Base-by-base conservation (phyloP, 345 rosid species). In the Salix koriyanagi region DNA sequence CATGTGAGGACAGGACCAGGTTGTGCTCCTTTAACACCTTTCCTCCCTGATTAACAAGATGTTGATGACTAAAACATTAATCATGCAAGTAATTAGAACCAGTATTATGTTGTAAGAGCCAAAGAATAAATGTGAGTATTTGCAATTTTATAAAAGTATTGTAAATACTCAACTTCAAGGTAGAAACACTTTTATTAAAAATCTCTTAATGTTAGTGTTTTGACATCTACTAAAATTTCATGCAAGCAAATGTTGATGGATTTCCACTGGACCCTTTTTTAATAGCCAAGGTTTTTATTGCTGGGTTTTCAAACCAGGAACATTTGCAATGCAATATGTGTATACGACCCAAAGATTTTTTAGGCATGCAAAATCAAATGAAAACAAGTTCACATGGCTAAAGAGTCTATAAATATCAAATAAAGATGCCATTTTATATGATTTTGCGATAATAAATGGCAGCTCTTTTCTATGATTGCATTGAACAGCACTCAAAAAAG, bases 21-120 rank as follows among this genome's bases (percentile, higher is more conserved):
- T 73, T 85, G 89, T 58, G 97, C 96, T 71, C 97, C 97, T 87
- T 90, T 93, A 19, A 87, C 89, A 60, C 97, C 97, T 89, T 95
- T 95, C 82, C 86, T 87, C 39, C 81, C 77, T 81, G 70, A 69
- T 28, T 34, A 73, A 42, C 75, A 76, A 68, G 61, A 23, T 6
- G 39, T 50, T 7, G 58, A 75, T 16, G 48, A 21, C 42, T 50
- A 69, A 54, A 58, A 48, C 52, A 50, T n/a, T 48, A 44, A 76
- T 50, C 69, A 69, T 65, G 52, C 64, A 37, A 52, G 70, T 54
- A 5, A 14, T 25, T 21, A 2, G 42, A 62, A 18, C 37, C 23
- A 58, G 34, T 58, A 32, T 46, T 37, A 46, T 70, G 50, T 64
- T 11, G 58, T 21, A 23, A 37, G 34, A 25, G 11, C 65, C 56